Evolutionary conservation across 768 basidiomycete species (phyloP), one percentile per base, ranked within the genome.

Genomic region (Pisolithus albus): DNA sequence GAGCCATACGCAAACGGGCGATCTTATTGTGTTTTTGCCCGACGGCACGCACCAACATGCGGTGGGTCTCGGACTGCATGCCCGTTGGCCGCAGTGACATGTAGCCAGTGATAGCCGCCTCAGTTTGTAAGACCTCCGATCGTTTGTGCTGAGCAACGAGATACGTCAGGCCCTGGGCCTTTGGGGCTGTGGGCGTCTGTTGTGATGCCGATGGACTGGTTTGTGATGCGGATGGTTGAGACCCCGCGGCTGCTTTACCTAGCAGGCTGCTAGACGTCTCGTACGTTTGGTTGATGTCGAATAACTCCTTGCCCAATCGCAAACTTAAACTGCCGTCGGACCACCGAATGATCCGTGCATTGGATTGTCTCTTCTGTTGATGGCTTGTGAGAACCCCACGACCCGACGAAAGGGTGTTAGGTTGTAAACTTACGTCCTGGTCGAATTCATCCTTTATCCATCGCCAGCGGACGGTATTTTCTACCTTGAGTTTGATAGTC

Each of bases 401-500:
- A 49, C 19, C 39, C 9, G n/a, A 44, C 26, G n/a, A n/a, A 28
- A 34, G 21, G 21, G 30, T 39, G 32, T 23, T 4, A 46, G 26
- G 39, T 8, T n/a, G 28, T 49, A 7, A 9, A 76, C 89, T 72
- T 61, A 94, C 94, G 61, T 89, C 86, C 61, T 81, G 72, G 6
- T 85, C 89, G 38, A 75, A 71, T 51, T 78, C 78, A 56, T 88
- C 87, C 64, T 86, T 88, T 1, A 76, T 75, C 96, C 96, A 99
- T 59, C 85, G 82, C 96, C 96, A 99, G 37, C 96, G 80, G 18
- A 98, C 77, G 5, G 93, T 94, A 66, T 96, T 96, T 73, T 92
- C 90, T 7, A 96, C 89, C 58, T 88, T 86, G 46, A 90, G 78
- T 64, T 90, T 92, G 61, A 90, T 84, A 41, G 81, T 77, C 83